A percentile compares a stretch with the other conserved stretches of the same genome.
These are phyloP conservation scores for Firmiana major DNA, from an alignment of 345 rosid species.

Conservation along the genomic window DNA sequence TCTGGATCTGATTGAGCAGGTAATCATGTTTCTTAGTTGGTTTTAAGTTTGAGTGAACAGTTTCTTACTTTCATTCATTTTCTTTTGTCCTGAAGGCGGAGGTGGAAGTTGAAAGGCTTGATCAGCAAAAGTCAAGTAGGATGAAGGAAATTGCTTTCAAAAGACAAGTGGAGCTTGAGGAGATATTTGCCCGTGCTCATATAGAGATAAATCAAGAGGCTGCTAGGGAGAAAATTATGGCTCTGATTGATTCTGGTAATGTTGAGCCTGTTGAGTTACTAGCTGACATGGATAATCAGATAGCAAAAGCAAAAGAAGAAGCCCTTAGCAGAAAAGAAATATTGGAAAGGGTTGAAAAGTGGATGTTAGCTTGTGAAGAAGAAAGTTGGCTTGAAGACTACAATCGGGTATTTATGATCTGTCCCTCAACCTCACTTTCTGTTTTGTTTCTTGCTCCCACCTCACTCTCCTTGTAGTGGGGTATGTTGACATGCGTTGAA, in stretches of 20 bases:
- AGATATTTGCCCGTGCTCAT: constrained; percentile 76
- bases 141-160: constrained; percentile 98
- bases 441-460: background rate
- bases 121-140: constrained; percentile 85
- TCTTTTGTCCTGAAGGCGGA: constrained; percentile 53
- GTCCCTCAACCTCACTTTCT: background rate
- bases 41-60: constrained; percentile 2
- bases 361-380: constrained; percentile 99
- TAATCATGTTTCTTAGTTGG: constrained; percentile 22
- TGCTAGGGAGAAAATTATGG: constrained; percentile 88
- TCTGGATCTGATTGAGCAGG: constrained; percentile 86
- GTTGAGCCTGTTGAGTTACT: constrained; percentile 89
- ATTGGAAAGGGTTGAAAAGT: constrained; percentile 95
- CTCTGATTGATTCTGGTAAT: constrained; percentile 73
- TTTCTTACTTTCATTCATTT: constrained; percentile 20
- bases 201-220: constrained; percentile 74
- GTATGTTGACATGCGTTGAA: background rate
- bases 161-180: constrained; percentile 92
- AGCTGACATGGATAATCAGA: constrained; percentile 91
- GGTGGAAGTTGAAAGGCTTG: constrained; percentile 95
- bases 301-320: constrained; percentile 85
- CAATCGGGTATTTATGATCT: constrained; percentile 55
- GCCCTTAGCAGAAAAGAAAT: constrained; percentile 89
- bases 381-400: constrained; percentile 99
- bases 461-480: background rate